Conservation (phyloP, 2,329 filamentous ascomycete species). For the Aspergillus clavatus region DNA sequence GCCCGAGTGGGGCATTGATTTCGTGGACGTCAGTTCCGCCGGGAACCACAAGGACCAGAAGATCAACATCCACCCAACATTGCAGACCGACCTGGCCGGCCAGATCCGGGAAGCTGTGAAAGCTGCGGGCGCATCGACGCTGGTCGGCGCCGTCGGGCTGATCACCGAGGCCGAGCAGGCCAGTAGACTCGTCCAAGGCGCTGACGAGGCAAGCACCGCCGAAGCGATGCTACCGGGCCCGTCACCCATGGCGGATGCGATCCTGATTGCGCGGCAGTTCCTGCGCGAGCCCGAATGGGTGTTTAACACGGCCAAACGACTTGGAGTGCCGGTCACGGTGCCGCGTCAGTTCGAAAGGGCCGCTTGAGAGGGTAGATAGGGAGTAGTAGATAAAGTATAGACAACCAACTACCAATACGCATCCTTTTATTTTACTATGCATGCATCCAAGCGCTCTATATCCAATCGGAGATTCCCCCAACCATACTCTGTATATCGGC, state of each 20-base stretch:
- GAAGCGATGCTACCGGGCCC: conserved; percentile 23
- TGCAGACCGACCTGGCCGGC: conserved; percentile 47
- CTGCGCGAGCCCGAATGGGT: conserved; percentile 55
- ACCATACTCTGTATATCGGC: too few species aligned
- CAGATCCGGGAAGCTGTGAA: conserved; percentile 41
- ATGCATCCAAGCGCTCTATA: too few species aligned
- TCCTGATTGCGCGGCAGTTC: conserved; percentile 52
- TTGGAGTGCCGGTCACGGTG: conserved; percentile 47
- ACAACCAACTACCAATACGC: too few species aligned
- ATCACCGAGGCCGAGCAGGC: conserved; percentile 53
- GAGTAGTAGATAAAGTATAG: neutral
- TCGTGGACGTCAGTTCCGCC: conserved; percentile 44
- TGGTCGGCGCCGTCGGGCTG: conserved; percentile 51
- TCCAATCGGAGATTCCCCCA: too few species aligned
- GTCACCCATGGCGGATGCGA: conserved; percentile 41
- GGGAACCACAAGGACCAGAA: conserved; percentile 44
- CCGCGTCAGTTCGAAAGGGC: conserved; percentile 44
- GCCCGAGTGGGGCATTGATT: conserved; percentile 39
- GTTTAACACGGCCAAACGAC: conserved; percentile 45
- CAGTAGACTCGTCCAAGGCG: conserved; percentile 41
- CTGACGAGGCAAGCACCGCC: conserved; percentile 24
- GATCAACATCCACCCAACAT: conserved; percentile 45
- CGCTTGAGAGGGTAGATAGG: neutral
- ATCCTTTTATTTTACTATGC: too few species aligned
- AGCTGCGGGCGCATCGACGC: conserved; percentile 34